Evolutionary conservation across 2,329 filamentous ascomycete species (phyloP), one percentile per base, ranked within the genome.

Genomic region (Fusarium illudens): DNA sequence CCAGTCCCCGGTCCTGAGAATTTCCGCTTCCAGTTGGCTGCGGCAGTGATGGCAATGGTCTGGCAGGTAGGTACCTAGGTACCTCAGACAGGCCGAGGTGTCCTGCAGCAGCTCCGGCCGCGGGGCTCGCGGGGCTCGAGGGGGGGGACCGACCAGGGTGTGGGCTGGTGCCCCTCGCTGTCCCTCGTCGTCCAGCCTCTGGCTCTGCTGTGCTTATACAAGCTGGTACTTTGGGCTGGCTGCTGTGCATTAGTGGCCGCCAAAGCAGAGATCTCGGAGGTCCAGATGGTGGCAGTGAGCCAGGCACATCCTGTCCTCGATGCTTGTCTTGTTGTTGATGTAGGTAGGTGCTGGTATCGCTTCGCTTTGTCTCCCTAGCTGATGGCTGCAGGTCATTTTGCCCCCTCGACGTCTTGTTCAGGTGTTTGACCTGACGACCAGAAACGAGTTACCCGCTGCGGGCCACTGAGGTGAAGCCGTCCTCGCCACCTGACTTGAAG

Each of bases 181-280:
- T 67, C 59, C 56, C 58, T 73, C 67, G 60, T 57, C 55, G 50
- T 55, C 50, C 60, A 56, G 58, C 54, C 49, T 57, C 54, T 65
- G 46, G 33, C 62, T 70, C 52, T 60, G 52, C 66, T 59, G 61
- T 70, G 54, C 48, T 62, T 67, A 70, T 69, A 71, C 70, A 60
- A 63, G 53, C 53, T 42, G 55, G 64, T 71, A 71, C 71, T 62
- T 64, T 60, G 46, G 49, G 53, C 60, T 68, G 64, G 63, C 56
- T 71, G 65, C 63, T 68, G 64, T 76, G 77, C 77, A 77, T 78
- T 76, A 77, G 76, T 72, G 74, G 74, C 71, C 68, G 71, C 68
- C 73, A 73, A 63, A 73, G 64, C 64, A 75, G 70, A 77, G 73
- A 78, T 78, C 73, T 77, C 67, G 71, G 71, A 75, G 71, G 71